Conservation (phyloP, 164 flowering plant species). For the Nymphaea colorata region DNA sequence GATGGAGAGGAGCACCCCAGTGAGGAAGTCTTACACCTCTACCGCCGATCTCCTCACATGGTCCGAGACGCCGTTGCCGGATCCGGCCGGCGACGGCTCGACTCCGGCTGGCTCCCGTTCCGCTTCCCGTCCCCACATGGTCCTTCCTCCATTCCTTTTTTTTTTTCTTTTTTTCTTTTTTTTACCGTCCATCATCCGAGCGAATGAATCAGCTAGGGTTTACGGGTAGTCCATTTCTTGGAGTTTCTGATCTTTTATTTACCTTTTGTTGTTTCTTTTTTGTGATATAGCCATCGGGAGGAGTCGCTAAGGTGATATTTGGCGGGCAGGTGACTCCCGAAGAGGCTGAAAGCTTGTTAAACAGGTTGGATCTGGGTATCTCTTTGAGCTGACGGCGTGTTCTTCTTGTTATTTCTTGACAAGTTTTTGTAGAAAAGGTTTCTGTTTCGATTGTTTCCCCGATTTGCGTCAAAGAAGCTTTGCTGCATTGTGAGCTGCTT, state of each 20-base stretch:
- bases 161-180: neutral
- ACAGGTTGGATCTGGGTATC: slow-evolving; percentile 59
- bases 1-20: slow-evolving; percentile 75
- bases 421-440: too few species aligned
- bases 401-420: too few species aligned
- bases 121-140: slow-evolving; percentile 50
- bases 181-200: neutral
- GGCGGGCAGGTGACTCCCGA: slow-evolving; percentile 96
- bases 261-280: neutral
- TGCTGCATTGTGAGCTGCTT: too few species aligned
- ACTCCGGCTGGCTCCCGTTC: slow-evolving; percentile 25
- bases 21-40: slow-evolving; percentile 82
- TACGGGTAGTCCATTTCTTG: neutral
- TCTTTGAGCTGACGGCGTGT: too few species aligned
- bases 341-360: slow-evolving; percentile 64
- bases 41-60: slow-evolving; percentile 94
- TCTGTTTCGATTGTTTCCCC: too few species aligned
- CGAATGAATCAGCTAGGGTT: neutral
- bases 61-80: slow-evolving; percentile 55
- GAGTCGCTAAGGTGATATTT: slow-evolving; percentile 77
- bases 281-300: slow-evolving; percentile 69
- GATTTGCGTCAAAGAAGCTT: too few species aligned
- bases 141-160: slow-evolving; percentile 5
- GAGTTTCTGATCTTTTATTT: neutral
- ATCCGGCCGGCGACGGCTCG: slow-evolving; percentile 19